Conservation (phyloP, 805 yeast species). For the Cyberlindnera subsufficiens region DNA sequence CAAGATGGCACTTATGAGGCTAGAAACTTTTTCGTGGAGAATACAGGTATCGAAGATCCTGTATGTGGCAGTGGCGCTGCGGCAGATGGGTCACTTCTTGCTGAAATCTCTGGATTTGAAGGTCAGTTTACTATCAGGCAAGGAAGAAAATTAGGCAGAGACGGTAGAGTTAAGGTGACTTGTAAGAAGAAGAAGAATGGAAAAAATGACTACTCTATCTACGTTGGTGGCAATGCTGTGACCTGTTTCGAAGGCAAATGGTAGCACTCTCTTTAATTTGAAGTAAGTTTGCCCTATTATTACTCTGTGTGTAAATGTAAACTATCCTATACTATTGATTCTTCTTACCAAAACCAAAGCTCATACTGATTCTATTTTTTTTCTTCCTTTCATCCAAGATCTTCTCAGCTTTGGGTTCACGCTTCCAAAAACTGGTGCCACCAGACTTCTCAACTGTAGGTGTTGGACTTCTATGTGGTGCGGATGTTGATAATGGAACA, state of each 20-base stretch:
- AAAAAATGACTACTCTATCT: constrained; percentile 9
- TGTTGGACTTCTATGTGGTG: constrained; percentile 2
- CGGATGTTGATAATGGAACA: not conserved
- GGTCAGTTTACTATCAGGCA: constrained; percentile 26
- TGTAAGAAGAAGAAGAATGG: constrained; percentile 15
- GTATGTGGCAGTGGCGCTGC: constrained; percentile 50
- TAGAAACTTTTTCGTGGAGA: constrained; percentile 31
- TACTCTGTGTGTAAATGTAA: not conserved
- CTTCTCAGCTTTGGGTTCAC: constrained; percentile 7
- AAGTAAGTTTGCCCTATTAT: no score
- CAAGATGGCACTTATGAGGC: constrained; percentile 25
- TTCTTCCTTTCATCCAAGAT: constrained; percentile 8
- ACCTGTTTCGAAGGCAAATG: constrained; percentile 31
- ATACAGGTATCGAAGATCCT: constrained; percentile 41
- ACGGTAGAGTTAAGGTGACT: constrained; percentile 28
- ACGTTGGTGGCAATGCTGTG: constrained; percentile 36
- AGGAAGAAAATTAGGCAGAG: constrained; percentile 34
- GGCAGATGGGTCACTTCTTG: constrained; percentile 26
- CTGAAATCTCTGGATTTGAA: constrained; percentile 18
- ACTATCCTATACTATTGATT: constrained; percentile 1
- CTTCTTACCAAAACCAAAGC: constrained; percentile 12
- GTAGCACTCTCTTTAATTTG: not conserved
- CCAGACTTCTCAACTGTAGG: not conserved
- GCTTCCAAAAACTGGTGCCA: constrained; percentile 15
- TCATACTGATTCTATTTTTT: constrained; percentile 22